Conservation (phyloP, 208 protist species). For the Crithidia sp. region DNA sequence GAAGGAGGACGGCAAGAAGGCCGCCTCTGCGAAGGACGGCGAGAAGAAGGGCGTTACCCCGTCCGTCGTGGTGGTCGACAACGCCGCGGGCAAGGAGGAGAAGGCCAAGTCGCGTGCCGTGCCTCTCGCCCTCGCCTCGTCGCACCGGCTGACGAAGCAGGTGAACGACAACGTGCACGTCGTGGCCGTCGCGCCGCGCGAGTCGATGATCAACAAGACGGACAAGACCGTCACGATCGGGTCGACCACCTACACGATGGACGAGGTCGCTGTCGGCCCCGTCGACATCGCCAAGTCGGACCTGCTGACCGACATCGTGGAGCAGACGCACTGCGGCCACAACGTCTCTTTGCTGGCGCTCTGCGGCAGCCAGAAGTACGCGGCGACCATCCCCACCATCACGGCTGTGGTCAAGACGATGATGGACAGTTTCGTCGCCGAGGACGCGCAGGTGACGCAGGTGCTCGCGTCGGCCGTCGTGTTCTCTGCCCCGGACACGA, state of each 20-base stretch:
- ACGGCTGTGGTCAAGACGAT: slow-evolving; percentile 29
- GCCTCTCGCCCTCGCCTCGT: slow-evolving; percentile 26
- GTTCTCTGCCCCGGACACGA: slow-evolving; percentile 28
- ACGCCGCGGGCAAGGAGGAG: background rate
- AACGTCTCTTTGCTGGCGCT: slow-evolving; percentile 49
- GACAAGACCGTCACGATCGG: slow-evolving; percentile 35
- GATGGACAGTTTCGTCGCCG: slow-evolving; percentile 36
- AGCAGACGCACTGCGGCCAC: slow-evolving; percentile 51
- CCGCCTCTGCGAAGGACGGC: background rate
- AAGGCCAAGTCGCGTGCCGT: slow-evolving; percentile 14
- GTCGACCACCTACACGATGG: slow-evolving; percentile 35
- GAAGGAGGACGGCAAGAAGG: slow-evolving; percentile 9
- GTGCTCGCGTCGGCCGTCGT: slow-evolving; percentile 36
- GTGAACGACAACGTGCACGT: slow-evolving; percentile 49
- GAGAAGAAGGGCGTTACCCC: slow-evolving; percentile 10
- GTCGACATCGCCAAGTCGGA: slow-evolving; percentile 42
- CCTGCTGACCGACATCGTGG: slow-evolving; percentile 45
- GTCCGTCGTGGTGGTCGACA: slow-evolving; percentile 7
- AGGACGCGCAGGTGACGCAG: slow-evolving; percentile 34
- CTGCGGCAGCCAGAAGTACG: slow-evolving; percentile 26
- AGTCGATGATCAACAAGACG: slow-evolving; percentile 26
- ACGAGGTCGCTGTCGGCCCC: slow-evolving; percentile 35
- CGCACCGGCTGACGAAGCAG: slow-evolving; percentile 43
- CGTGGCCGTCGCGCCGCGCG: slow-evolving; percentile 31
- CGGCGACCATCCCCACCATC: slow-evolving; percentile 8